phyloP scores from a whole-genome alignment of 2,329 filamentous ascomycete genomes.

The Xylariaceae sp. region DNA sequence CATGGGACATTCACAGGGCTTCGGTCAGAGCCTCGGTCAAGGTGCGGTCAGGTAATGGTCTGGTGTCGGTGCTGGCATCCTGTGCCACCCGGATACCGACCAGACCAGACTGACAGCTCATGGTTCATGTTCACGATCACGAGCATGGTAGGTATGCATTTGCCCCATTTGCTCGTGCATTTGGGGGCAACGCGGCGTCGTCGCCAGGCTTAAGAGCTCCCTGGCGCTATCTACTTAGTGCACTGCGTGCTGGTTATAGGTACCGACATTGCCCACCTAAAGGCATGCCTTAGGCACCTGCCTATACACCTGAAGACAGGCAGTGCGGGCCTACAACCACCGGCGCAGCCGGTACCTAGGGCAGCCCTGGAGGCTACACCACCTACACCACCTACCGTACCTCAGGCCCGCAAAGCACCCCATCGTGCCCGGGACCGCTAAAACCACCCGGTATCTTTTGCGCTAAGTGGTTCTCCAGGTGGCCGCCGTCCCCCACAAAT shows the following conservation, averaged over 20 bases:
- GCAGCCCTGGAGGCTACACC: too few relatives aligned
- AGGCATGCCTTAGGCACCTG: too few relatives aligned
- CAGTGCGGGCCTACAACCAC: too few relatives aligned
- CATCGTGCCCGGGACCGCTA: background rate
- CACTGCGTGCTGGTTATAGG: too few relatives aligned
- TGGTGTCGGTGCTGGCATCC: slow-evolving; percentile 3
- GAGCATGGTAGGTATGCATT: background rate
- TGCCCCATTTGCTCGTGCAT: too few relatives aligned
- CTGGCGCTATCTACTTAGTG: background rate
- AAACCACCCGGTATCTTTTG: background rate
- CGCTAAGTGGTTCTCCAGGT: background rate
- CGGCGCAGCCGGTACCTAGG: too few relatives aligned
- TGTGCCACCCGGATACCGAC: background rate
- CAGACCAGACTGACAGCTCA: background rate
- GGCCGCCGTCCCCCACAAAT: background rate
- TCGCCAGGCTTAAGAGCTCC: background rate
- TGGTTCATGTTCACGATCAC: background rate
- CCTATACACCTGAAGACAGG: too few relatives aligned
- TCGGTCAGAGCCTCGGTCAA: background rate
- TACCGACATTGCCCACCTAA: too few relatives aligned
- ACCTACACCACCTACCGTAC: too few relatives aligned
- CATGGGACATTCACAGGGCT: background rate
- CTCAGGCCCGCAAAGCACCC: background rate
- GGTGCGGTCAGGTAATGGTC: background rate
- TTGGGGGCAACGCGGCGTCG: background rate